Evolutionary conservation across 192 early-diverging fungal genomes (phyloP).

Genomic region (Coemansia sp.): DNA sequence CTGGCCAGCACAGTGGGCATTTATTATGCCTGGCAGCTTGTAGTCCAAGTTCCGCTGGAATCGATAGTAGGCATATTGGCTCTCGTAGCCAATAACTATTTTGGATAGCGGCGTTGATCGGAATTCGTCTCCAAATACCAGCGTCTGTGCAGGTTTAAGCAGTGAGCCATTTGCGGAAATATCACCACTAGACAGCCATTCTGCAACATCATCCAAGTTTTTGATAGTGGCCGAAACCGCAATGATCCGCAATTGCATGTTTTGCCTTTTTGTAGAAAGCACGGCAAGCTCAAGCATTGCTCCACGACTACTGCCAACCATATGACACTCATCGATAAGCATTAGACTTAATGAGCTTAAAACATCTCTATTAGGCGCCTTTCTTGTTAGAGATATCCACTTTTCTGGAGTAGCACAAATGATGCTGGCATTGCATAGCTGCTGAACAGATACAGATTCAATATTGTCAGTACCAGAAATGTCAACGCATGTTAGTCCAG

Average conservation of each 20-base stretch:
- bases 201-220: slow-evolving; percentile 65
- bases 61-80: slow-evolving; percentile 44
- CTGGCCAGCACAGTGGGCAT: slow-evolving; percentile 25
- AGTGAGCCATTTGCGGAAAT: background rate
- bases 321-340: slow-evolving; percentile 72
- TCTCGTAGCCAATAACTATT: slow-evolving; percentile 55
- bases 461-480: slow-evolving; percentile 52
- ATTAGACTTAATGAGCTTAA: slow-evolving; percentile 41
- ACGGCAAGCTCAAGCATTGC: slow-evolving; percentile 64
- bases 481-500: slow-evolving; percentile 51
- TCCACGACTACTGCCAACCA: slow-evolving; percentile 61
- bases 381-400: slow-evolving; percentile 59
- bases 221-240: slow-evolving; percentile 69
- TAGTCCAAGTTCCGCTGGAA: slow-evolving; percentile 62
- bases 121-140: slow-evolving; percentile 69
- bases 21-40: slow-evolving; percentile 41
- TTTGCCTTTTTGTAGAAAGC: slow-evolving; percentile 47
- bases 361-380: slow-evolving; percentile 16
- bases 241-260: slow-evolving; percentile 45
- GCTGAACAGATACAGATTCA: background rate
- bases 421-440: slow-evolving; percentile 41
- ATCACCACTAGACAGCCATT: slow-evolving; percentile 56
- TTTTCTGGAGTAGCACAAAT: slow-evolving; percentile 68
- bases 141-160: slow-evolving; percentile 17
- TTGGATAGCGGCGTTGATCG: slow-evolving; percentile 60